Evolutionary conservation across 148 eudicot genomes (phyloP).

Genomic region (Bassia scoparia): DNA sequence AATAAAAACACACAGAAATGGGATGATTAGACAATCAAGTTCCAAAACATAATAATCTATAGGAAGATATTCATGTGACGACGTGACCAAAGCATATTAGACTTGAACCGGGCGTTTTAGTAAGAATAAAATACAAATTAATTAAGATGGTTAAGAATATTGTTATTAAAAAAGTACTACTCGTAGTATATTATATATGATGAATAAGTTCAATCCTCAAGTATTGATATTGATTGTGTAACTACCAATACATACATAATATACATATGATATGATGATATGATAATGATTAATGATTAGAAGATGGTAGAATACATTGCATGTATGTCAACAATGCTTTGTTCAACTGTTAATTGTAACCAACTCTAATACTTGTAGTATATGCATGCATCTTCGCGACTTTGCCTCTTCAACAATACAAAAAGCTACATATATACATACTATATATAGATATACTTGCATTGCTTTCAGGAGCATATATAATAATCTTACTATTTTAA

Average conservation of each 20-base stretch:
- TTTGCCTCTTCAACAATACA: background rate
- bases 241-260: conserved; percentile 25
- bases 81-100: conserved; percentile 3
- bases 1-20: no score
- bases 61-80: conserved; percentile 16
- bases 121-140: no score
- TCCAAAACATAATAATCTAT: background rate
- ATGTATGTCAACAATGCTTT: conserved; percentile 27
- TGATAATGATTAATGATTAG: conserved; percentile 25
- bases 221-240: conserved; percentile 10
- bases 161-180: no score
- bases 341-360: conserved; percentile 7
- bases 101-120: no score
- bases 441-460: no score
- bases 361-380: background rate
- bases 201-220: background rate
- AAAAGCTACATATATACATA: no score
- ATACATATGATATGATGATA: no score
- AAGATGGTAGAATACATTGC: conserved; percentile 21
- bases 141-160: background rate
- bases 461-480: no score
- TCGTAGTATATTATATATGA: background rate
- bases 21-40: conserved; percentile 9
- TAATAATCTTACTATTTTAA: no score
- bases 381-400: conserved; percentile 21